These are phyloP conservation scores for Przewalskia tangutica DNA, from an alignment of 257 asterid species.

Conservation along the genomic window DNA sequence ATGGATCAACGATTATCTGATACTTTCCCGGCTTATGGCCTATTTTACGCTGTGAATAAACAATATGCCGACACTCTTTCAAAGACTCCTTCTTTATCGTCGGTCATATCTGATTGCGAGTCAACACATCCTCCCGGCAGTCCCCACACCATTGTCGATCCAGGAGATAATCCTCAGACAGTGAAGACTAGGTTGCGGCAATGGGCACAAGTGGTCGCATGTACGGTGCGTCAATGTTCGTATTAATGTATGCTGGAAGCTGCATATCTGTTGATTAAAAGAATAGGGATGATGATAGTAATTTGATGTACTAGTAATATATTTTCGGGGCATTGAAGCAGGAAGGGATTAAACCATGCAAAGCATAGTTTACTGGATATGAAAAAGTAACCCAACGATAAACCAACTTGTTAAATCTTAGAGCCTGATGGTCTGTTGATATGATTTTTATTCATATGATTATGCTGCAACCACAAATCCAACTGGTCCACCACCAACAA, in stretches of 20 bases:
- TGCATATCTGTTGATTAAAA: neutral
- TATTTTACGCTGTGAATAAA: conserved; percentile 53
- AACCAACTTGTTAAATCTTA: conserved; percentile 9
- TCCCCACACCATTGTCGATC: conserved; percentile 34
- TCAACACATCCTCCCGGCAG: conserved; percentile 39
- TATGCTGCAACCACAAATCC: neutral
- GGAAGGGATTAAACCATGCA: neutral
- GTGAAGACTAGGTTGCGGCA: conserved; percentile 65
- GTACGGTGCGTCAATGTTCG: conserved; percentile 54
- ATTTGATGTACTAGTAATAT: neutral
- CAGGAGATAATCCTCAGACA: conserved; percentile 55
- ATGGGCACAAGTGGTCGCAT: conserved; percentile 84
- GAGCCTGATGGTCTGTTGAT: neutral
- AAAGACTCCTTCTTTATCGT: conserved; percentile 15
- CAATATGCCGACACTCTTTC: conserved; percentile 33
- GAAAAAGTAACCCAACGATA: neutral
- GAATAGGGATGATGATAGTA: neutral
- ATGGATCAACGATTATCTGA: conserved; percentile 64
- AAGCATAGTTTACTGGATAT: neutral
- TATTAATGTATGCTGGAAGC: neutral
- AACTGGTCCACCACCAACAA: conserved; percentile 10
- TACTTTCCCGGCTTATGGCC: conserved; percentile 66
- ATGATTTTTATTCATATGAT: neutral
- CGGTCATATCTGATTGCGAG: conserved; percentile 31
- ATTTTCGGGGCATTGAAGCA: neutral